Percentiles rank a stretch among this genome's conserved stretches.
phyloP scores from a whole-genome alignment of 169 alveolate species.

The Plasmodium vivax region DNA sequence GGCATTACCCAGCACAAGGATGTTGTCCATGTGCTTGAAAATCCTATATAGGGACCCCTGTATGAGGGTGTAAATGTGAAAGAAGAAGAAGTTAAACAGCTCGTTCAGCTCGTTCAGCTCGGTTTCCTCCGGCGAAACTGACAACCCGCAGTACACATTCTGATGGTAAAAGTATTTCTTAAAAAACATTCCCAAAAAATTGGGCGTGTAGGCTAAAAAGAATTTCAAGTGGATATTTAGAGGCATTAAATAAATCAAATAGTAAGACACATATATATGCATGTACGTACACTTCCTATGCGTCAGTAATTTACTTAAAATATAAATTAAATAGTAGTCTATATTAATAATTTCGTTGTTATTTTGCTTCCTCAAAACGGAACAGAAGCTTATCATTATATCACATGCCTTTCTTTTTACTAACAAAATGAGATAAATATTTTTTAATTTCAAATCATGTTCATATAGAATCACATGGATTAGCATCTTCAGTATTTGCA shows the following conservation, averaged over 20 bases:
- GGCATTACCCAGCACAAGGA: slow-evolving; percentile 13
- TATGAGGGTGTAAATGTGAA: slow-evolving; percentile 70
- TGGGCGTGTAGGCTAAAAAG: slow-evolving; percentile 61
- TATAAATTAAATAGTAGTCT: slow-evolving; percentile 56
- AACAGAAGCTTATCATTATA: slow-evolving; percentile 50
- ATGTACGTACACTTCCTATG: slow-evolving; percentile 70
- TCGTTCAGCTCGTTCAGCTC: slow-evolving; percentile 14
- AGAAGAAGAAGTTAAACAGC: slow-evolving; percentile 51
- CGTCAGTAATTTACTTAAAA: slow-evolving; percentile 63
- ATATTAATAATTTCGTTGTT: slow-evolving; percentile 71
- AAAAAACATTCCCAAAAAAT: slow-evolving; percentile 52
- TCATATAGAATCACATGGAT: slow-evolving; percentile 68
- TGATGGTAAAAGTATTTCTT: slow-evolving; percentile 58
- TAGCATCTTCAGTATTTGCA: slow-evolving; percentile 67
- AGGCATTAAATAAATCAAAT: slow-evolving; percentile 71
- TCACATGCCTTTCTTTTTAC: slow-evolving; percentile 71
- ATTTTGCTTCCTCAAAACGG: slow-evolving; percentile 16
- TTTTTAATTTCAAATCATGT: slow-evolving; percentile 67
- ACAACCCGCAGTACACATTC: slow-evolving; percentile 18
- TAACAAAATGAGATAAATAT: slow-evolving; percentile 57
- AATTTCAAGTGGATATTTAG: slow-evolving; percentile 54
- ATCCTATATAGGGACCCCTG: slow-evolving; percentile 56
- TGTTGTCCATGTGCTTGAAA: slow-evolving; percentile 18
- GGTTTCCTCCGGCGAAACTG: slow-evolving; percentile 17
- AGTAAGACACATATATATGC: slow-evolving; percentile 64